These are phyloP conservation scores for Triangularia verruculosa DNA, from an alignment of 2,329 filamentous ascomycete genomes.

Conservation along the genomic window DNA sequence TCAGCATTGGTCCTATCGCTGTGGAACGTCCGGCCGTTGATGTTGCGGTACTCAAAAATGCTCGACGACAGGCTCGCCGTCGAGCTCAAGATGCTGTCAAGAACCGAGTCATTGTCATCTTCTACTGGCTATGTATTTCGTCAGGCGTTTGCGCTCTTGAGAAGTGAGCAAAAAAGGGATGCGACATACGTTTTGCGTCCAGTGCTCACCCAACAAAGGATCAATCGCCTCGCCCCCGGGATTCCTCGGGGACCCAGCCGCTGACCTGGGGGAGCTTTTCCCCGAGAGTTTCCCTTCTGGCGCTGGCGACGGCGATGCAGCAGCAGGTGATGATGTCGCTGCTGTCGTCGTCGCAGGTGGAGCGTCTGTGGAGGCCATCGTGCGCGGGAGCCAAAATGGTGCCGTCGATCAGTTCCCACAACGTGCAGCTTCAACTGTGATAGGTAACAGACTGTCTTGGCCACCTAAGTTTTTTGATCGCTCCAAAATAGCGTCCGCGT, in stretches of 20 bases:
- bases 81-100: conserved; percentile 11
- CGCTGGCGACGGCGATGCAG: not conserved
- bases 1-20: conserved; percentile 14
- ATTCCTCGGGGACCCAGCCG: not conserved
- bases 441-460: not conserved
- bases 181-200: not conserved
- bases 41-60: conserved; percentile 22
- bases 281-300: not conserved
- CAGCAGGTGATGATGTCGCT: not conserved
- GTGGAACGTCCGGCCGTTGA: conserved; percentile 23
- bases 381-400: not conserved
- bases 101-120: conserved; percentile 18
- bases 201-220: not conserved
- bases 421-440: not conserved
- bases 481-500: too few relatives aligned
- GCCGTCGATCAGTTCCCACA: not conserved
- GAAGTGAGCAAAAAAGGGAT: not conserved
- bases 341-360: not conserved
- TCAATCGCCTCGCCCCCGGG: not conserved
- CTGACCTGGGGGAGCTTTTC: not conserved
- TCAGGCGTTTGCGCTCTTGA: not conserved
- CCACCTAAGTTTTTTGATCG: not conserved
- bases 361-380: not conserved
- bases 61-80: conserved; percentile 20
- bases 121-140: not conserved